Evolutionary conservation across 2,329 filamentous ascomycete species (phyloP), one percentile per base, ranked within the genome.

Genomic region (Emericellopsis cladophorae): DNA sequence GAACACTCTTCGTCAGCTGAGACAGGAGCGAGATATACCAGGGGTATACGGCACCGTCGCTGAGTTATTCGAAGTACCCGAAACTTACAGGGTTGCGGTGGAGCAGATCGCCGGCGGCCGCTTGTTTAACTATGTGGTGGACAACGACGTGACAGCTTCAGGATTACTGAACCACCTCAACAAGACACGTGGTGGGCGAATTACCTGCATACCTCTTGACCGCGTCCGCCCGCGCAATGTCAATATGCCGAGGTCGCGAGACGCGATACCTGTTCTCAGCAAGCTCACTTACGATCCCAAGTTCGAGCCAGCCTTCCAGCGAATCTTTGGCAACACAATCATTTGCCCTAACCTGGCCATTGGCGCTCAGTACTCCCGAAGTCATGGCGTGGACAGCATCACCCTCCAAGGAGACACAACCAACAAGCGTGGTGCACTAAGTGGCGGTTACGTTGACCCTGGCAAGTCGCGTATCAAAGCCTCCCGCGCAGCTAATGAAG

Each of bases 101-200:
- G 92, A 98, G 61, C 87, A 94, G 51, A 92, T 89, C 40, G 92
- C 90, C 3, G 92, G 92, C 15, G 81, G 81, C 47, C 94, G 87
- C 56, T 70, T 98, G 8, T 98, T 98, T 63, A 87, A 98, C 60
- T 95, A 95, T 49, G 80, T 98, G 10, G 90, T 96, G 35, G 90
- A 98, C 57, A 90, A 83, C 39, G 87, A 93, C 45, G 78, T 84
- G 33, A 95, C 89, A 0, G 88, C 89, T 1, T 87, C 85, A 1
- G 76, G 78, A 49, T 75, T 95, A 29, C 78, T 92, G 35, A 83
- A 90, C 49, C 74, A 79, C 12, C 68, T 98, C 23, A 83, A 88
- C 55, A 81, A 79, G 48, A 79, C 86, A 49, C 83, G 79, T 45
- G 82, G 84, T 14, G 92, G 92, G 11, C 78, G 92, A 54, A 75